These are phyloP conservation scores for Apiotrichum brassicae DNA, from an alignment of 1,284 basidiomycete species.

Conservation along the genomic window DNA sequence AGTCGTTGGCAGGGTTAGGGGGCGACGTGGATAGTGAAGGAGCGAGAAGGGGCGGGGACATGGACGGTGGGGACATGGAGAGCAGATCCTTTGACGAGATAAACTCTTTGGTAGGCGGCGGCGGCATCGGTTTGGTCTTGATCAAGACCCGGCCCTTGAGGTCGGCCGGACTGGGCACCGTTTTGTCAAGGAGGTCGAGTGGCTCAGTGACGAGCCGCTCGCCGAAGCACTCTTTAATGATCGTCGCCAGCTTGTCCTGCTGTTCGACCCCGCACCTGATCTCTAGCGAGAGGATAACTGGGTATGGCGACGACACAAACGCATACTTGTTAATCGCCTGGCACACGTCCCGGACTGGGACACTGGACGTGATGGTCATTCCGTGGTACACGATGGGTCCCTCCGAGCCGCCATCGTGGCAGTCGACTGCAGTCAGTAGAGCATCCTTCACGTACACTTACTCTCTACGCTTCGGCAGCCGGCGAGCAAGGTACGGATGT, in stretches of 20 bases:
- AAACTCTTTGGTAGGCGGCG: neutral
- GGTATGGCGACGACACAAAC: slow-evolving; percentile 88
- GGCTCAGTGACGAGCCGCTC: slow-evolving; percentile 63
- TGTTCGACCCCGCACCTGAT: slow-evolving; percentile 78
- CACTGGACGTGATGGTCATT: slow-evolving; percentile 81
- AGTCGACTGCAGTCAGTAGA: slow-evolving; percentile 64
- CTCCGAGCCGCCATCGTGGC: slow-evolving; percentile 73
- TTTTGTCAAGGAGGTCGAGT: slow-evolving; percentile 48
- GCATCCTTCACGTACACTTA: slow-evolving; percentile 48
- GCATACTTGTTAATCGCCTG: slow-evolving; percentile 85
- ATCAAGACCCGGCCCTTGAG: slow-evolving; percentile 74
- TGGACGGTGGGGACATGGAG: slow-evolving; percentile 5
- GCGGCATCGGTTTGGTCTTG: slow-evolving; percentile 55
- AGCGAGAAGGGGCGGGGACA: neutral
- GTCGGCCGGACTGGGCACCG: slow-evolving; percentile 72
- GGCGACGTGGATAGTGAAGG: neutral
- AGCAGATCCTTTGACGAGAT: neutral
- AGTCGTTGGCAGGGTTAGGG: slow-evolving; percentile 1
- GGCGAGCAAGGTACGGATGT: slow-evolving; percentile 83
- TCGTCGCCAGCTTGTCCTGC: slow-evolving; percentile 72
- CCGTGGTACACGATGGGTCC: slow-evolving; percentile 86
- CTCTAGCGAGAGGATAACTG: slow-evolving; percentile 90
- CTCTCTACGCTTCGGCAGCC: slow-evolving; percentile 89
- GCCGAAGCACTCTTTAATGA: slow-evolving; percentile 75
- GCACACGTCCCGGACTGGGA: slow-evolving; percentile 77